These are phyloP conservation scores for Cyphellophora attinorum DNA, from an alignment of 2,329 filamentous ascomycete species.

Conservation along the genomic window DNA sequence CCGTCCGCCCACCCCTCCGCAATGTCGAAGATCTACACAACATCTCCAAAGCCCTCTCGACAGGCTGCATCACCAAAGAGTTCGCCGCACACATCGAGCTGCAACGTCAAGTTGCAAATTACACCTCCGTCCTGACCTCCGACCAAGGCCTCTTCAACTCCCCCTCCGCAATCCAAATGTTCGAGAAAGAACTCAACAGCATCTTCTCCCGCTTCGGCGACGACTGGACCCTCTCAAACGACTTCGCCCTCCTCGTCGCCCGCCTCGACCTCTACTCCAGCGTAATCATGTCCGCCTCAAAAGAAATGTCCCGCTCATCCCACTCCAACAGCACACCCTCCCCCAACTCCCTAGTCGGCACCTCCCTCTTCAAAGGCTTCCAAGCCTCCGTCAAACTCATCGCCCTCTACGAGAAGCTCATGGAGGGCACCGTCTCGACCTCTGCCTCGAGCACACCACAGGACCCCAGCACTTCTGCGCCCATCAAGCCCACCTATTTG, in stretches of 20 bases:
- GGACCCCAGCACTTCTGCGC: neutral
- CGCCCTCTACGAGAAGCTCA: neutral
- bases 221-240: neutral
- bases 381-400: neutral
- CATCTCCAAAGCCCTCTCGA: neutral
- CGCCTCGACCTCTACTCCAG: neutral
- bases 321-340: neutral
- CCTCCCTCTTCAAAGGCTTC: neutral
- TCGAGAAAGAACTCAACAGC: neutral
- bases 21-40: neutral
- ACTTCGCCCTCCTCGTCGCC: neutral
- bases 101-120: neutral
- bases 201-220: neutral
- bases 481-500: neutral
- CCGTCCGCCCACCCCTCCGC: neutral
- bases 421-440: no score
- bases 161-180: neutral
- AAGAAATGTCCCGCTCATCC: neutral
- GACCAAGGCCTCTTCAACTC: neutral
- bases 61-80: neutral
- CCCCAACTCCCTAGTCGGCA: neutral
- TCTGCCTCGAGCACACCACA: no score
- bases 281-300: neutral
- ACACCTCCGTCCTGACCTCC: neutral
- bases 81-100: neutral